Base-by-base conservation (phyloP, 257 asterid species). In the Przewalskia tangutica region DNA sequence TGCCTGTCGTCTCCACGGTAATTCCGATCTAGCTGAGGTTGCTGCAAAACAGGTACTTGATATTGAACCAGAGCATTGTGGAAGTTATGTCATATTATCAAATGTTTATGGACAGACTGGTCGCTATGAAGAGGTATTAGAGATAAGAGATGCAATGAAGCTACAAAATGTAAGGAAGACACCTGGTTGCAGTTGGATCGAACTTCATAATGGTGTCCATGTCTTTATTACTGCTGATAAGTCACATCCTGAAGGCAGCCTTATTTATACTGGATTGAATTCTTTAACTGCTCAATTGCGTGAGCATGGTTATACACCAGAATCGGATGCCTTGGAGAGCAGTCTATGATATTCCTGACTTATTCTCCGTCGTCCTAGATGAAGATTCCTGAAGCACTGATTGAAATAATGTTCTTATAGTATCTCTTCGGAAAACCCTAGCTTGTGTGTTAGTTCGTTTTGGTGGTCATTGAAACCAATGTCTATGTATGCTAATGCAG, bases 131-230 rank as follows among this genome's bases (percentile, higher is more conserved):
- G 91, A 95, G 86, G 97, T 95, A 78, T 89, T 89, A 0, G 98
- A 88, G 82, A 40, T 95, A 85, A 87, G 98, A 82, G 91, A 87
- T 53, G 71, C 85, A 9, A 93, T 95, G 98, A 90, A 86, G 88
- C 86, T 89, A 67, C 92, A 92, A 48, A 90, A 95, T 60, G 95
- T 95, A 85, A 89, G 86, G 90, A 95, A 95, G 85, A 89, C 90
- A 2, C 98, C 98, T 6, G 98, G 98, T 77, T 93, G 97, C 62
- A 95, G 98, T 86, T 95, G 98, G 98, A 88, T 95, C 55, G 97
- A 92, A 85, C 93, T 89, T 42, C 84, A 89, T 51, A 89, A 89
- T 81, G 97, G 95, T 14, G 82, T 88, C 65, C 94, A 89, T 65
- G 89, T 86, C 56, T 94, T 94, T 88, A 83, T 89, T 40, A 93